Base-by-base conservation (phyloP, 2,329 filamentous ascomycete species). In the Penicillium sp. region DNA sequence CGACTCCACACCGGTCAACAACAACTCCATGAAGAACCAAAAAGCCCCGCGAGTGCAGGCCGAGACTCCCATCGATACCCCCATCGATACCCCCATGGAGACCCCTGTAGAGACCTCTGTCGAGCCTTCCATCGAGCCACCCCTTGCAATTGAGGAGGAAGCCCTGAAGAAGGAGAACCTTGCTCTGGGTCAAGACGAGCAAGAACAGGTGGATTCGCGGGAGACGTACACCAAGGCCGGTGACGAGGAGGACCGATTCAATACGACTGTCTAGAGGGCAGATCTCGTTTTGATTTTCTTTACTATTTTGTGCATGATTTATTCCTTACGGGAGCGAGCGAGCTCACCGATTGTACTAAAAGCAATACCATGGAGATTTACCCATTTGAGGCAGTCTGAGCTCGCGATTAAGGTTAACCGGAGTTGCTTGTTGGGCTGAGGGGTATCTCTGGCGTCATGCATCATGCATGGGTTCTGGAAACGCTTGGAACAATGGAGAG, bases 1-100 rank as follows among this genome's bases (percentile, higher is more conserved):
- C 73, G 94, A 98, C 68, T 89, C 89, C 31, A 89, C 90, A 0
- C 91, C 91, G 4, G 83, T 96, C 50, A 84, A 96, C 63, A 96
- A 95, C 74, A 71, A 70, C 15, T 76, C 75, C 5, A 64, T 69
- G 28, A 76, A 76, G 60, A 68, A 28, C 22, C 51, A 53, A 15
- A 53, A 53, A n/a, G n/a, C 22, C 35, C 42, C 55, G 25, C 49
- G 65, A 43, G 37, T 45, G 63, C 17, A 57, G 22, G 38, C 38
- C 2, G 37, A 53, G 15, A 31, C 39, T 37, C 22, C 34, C 4
- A 5, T 42, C n/a, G 51, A 52, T 14, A 37, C 11, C 31, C 22
- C 34, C 4, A 5, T 42, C n/a, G 51, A 52, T 20, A 37, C 11
- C 31, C 17, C 20, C 12, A 17, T 22, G 20, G 42, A 45, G 2